Conservation (phyloP, 2,329 filamentous ascomycete genomes). For the Exophiala oligosperma region DNA sequence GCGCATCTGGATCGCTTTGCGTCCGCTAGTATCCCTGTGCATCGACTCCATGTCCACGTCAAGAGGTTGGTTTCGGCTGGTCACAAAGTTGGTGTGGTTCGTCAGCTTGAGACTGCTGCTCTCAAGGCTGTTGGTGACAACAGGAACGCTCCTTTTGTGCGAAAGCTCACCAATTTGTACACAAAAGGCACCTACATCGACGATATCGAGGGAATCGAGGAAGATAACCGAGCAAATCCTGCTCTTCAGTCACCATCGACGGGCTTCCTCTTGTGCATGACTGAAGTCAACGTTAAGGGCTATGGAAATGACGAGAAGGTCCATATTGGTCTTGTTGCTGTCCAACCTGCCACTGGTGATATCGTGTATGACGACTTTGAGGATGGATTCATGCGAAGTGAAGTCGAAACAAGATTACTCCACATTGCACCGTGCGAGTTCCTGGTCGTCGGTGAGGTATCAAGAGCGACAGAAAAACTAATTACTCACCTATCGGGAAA, state of each 20-base stretch:
- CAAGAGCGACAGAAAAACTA: conserved; percentile 88
- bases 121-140: conserved; percentile 95
- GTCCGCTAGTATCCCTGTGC: conserved; percentile 91
- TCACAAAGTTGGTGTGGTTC: conserved; percentile 92
- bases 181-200: conserved; percentile 98
- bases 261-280: conserved; percentile 92
- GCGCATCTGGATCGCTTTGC: conserved; percentile 90
- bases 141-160: conserved; percentile 84
- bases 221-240: conserved; percentile 51
- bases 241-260: conserved; percentile 62
- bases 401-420: conserved; percentile 90
- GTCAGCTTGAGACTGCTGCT: conserved; percentile 92
- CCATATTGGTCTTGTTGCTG: conserved; percentile 85
- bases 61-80: conserved; percentile 90
- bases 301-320: conserved; percentile 91
- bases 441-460: conserved; percentile 85
- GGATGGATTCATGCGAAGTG: conserved; percentile 94
- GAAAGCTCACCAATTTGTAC: conserved; percentile 93
- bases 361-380: conserved; percentile 96
- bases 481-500: conserved; percentile 85
- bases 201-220: conserved; percentile 77
- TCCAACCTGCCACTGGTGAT: conserved; percentile 93
- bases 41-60: conserved; percentile 87
- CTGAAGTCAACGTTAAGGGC: conserved; percentile 76
- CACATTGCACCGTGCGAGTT: conserved; percentile 97